phyloP scores from a whole-genome alignment of 2,329 filamentous ascomycete genomes.

The Aspergillus sp. region DNA sequence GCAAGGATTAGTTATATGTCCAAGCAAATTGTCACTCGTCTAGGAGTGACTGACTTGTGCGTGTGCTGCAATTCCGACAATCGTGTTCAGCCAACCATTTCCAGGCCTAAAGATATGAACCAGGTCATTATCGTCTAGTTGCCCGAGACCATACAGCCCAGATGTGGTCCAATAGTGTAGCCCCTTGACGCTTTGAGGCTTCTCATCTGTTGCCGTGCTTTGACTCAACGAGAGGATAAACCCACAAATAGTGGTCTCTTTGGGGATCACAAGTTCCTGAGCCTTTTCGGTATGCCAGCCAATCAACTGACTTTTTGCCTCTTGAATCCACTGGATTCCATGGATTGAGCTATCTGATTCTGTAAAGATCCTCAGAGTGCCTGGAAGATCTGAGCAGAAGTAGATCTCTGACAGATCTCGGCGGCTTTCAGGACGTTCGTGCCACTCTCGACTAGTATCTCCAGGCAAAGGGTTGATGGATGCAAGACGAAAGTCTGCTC shows the following conservation, averaged over 20 bases:
- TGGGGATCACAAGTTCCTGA: background rate
- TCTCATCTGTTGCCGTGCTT: background rate
- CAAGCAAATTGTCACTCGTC: no score
- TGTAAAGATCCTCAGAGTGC: background rate
- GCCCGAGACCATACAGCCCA: background rate
- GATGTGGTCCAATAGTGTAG: background rate
- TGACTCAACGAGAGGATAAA: background rate
- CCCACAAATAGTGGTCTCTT: background rate
- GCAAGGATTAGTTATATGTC: no score
- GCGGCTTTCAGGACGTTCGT: no score
- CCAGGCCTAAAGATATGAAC: no score
- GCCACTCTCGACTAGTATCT: background rate
- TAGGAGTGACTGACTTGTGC: no score
- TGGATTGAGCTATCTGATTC: background rate
- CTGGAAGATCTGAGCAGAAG: background rate
- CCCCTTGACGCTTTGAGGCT: background rate
- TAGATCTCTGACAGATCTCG: background rate
- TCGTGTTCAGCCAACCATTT: no score
- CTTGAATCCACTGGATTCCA: background rate
- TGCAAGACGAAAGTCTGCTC: background rate
- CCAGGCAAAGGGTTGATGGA: background rate
- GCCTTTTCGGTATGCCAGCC: background rate
- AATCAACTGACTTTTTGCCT: background rate
- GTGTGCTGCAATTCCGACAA: no score
- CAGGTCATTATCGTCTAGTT: no score